Evolutionary conservation across 2,329 filamentous ascomycete species (phyloP).

Genomic region (Fulvia fulva): DNA sequence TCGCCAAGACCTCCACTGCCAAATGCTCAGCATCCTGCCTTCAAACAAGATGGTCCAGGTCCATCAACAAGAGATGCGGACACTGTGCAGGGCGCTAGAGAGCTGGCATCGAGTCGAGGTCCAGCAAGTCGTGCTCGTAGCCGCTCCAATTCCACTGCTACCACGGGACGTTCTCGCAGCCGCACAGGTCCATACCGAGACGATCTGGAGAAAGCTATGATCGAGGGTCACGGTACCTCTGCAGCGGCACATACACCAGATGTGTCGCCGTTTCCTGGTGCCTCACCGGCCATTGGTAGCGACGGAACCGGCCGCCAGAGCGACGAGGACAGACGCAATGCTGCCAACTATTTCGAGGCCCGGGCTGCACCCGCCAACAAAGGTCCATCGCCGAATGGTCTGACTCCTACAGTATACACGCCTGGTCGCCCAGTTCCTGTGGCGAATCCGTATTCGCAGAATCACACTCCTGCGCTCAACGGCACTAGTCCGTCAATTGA

Average conservation of each 20-base stretch:
- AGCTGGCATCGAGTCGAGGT: slow-evolving; percentile 17
- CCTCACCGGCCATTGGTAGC: slow-evolving; percentile 17
- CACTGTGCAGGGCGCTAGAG: slow-evolving; percentile 9
- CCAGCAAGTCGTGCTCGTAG: slow-evolving; percentile 37
- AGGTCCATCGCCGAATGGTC: slow-evolving; percentile 17
- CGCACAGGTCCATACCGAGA: slow-evolving; percentile 49
- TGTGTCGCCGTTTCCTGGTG: slow-evolving; percentile 11
- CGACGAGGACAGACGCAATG: slow-evolving; percentile 11
- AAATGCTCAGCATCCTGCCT: slow-evolving; percentile 22
- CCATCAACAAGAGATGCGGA: slow-evolving; percentile 7
- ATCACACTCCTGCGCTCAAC: slow-evolving; percentile 52
- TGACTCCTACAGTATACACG: slow-evolving; percentile 21
- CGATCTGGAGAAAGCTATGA: slow-evolving; percentile 50
- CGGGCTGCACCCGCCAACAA: slow-evolving; percentile 13
- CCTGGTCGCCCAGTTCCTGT: slow-evolving; percentile 17
- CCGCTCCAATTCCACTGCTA: slow-evolving; percentile 53
- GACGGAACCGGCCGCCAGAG: slow-evolving; percentile 9
- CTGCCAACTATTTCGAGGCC: slow-evolving; percentile 28
- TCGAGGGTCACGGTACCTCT: slow-evolving; percentile 41
- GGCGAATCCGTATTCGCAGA: slow-evolving; percentile 46
- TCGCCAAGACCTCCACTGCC: slow-evolving; percentile 19
- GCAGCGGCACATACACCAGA: slow-evolving; percentile 22
- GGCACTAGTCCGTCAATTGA: slow-evolving; percentile 41
- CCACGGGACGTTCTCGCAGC: slow-evolving; percentile 52
- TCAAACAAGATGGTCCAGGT: slow-evolving; percentile 18